Percentiles rank a stretch among this genome's conserved stretches.
Evolutionary conservation across 352 stramenopile genomes (phyloP).

Genomic region (Phytophthora agathidicida): DNA sequence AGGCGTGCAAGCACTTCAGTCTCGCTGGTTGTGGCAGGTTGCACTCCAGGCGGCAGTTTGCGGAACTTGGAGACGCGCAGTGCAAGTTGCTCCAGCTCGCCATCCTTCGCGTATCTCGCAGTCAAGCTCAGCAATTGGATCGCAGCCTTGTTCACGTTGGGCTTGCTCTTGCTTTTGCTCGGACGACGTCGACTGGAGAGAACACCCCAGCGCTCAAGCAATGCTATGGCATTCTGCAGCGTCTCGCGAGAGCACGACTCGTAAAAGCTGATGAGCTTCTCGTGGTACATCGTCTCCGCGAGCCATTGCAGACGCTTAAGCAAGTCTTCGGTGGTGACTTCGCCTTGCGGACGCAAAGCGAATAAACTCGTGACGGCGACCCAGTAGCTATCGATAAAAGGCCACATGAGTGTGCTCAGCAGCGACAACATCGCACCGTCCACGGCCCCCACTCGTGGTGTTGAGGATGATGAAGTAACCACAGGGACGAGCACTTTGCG

Average conservation of each 20-base stretch:
- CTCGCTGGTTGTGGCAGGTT: slow-evolving; percentile 44
- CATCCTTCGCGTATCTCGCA: slow-evolving; percentile 52
- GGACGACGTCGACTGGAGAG: slow-evolving; percentile 39
- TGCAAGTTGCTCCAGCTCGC: slow-evolving; percentile 67
- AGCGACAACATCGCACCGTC: slow-evolving; percentile 60
- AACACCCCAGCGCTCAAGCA: slow-evolving; percentile 73
- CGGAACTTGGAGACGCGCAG: slow-evolving; percentile 73
- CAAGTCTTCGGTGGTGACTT: slow-evolving; percentile 65
- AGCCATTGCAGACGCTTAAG: slow-evolving; percentile 87
- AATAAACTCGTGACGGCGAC: slow-evolving; percentile 80
- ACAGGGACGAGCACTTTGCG: slow-evolving; percentile 43
- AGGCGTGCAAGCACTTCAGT: slow-evolving; percentile 70
- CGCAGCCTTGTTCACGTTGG: slow-evolving; percentile 13
- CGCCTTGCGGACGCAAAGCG: slow-evolving; percentile 53
- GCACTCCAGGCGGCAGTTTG: slow-evolving; percentile 63
- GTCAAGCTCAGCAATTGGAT: slow-evolving; percentile 42
- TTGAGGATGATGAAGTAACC: slow-evolving; percentile 12
- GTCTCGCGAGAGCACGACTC: slow-evolving; percentile 87
- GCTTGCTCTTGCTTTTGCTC: slow-evolving; percentile 14
- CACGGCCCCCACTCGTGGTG: slow-evolving; percentile 18
- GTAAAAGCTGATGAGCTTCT: slow-evolving; percentile 86
- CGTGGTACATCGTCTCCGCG: slow-evolving; percentile 88
- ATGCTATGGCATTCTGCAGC: slow-evolving; percentile 75
- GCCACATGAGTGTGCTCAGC: slow-evolving; percentile 81
- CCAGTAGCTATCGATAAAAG: slow-evolving; percentile 90